Evolutionary conservation across 176 grass and related monocot genomes (phyloP), one percentile per base, ranked within the genome.

Genomic region (Otatea glauca): DNA sequence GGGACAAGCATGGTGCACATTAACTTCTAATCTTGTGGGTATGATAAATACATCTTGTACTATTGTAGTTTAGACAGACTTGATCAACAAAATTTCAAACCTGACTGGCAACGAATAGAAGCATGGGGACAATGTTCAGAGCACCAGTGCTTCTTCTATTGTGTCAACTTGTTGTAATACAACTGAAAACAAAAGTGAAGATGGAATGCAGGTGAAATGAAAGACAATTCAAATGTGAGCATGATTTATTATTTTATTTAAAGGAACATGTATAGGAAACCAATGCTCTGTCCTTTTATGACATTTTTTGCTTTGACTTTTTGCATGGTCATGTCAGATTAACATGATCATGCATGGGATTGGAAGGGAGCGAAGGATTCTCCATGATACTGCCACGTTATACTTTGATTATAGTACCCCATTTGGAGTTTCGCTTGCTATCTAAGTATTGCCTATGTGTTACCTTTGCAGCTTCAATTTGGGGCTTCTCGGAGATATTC

Each of bases 401-500:
- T 61, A 27, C 9, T 82, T 47, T 69, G 24, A 32, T 58, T 70
- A 35, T 39, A 50, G 29, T 18, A 7, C 48, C 21, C 35, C 9
- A 50, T 61, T 61, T 69, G 21, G 15, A 59, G 65, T 10, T 34
- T 24, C 38, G 0, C 38, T 67, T 86, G 39, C 34, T 53, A 1
- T 72, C 74, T 43, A 76, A 79, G 9, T 51, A 18, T 45, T 86
- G 20, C 13, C 42, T 64, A 17, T 45, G 4, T 74, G 37, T 72
- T 78, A 15, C 20, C 54, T 81, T 79, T 90, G 56, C 90, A 98
- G 96, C 77, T 98, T 80, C 91, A 90, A 17, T 89, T 89, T 20
- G 70, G 67, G 63, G 16, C 32, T 63, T 83, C 86, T 51, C 88
- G 87, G 76, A 85, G 80, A 74, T 92, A 80, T 89, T 83, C 80